These are phyloP conservation scores for Myriosclerotinia duriaeana DNA, from an alignment of 2,329 filamentous ascomycete genomes.

Conservation along the genomic window DNA sequence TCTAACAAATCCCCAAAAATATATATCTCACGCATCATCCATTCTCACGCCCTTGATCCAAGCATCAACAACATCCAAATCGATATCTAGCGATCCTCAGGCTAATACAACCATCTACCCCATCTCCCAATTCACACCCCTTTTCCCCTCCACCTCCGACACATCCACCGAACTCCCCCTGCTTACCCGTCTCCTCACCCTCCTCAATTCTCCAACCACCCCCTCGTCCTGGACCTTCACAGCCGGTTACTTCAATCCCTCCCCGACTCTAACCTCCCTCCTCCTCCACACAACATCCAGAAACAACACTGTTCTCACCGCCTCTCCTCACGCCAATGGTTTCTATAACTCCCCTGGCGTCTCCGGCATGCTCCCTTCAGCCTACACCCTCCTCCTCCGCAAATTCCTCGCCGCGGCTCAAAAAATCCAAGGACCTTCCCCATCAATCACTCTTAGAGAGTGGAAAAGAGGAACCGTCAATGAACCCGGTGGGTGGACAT, in stretches of 20 bases:
- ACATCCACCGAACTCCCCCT: slow-evolving; percentile 86
- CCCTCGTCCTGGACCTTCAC: slow-evolving; percentile 91
- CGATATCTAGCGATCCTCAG: slow-evolving; percentile 5
- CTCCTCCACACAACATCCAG: slow-evolving; percentile 65
- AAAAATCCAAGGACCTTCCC: background rate
- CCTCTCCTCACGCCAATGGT: slow-evolving; percentile 89
- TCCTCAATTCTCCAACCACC: slow-evolving; percentile 63
- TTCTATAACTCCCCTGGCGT: slow-evolving; percentile 89
- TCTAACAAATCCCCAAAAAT: slow-evolving; percentile 65
- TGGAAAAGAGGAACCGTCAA: slow-evolving; percentile 83
- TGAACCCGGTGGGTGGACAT: slow-evolving; percentile 86
- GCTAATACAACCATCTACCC: slow-evolving; percentile 77
- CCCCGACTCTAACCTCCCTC: slow-evolving; percentile 75
- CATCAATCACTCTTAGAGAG: slow-evolving; percentile 71
- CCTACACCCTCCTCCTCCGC: slow-evolving; percentile 84
- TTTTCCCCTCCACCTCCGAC: slow-evolving; percentile 71
- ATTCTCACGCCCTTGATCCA: slow-evolving; percentile 66
- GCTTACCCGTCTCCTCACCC: slow-evolving; percentile 70
- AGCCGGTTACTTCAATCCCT: slow-evolving; percentile 97
- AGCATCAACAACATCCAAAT: slow-evolving; percentile 26
- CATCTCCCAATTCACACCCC: slow-evolving; percentile 81
- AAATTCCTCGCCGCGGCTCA: slow-evolving; percentile 65
- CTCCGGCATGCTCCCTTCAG: slow-evolving; percentile 84
- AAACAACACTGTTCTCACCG: slow-evolving; percentile 80
- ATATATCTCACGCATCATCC: slow-evolving; percentile 66